These are phyloP conservation scores for Tinospora cordifolia DNA, from an alignment of 164 flowering plant species.

Conservation along the genomic window DNA sequence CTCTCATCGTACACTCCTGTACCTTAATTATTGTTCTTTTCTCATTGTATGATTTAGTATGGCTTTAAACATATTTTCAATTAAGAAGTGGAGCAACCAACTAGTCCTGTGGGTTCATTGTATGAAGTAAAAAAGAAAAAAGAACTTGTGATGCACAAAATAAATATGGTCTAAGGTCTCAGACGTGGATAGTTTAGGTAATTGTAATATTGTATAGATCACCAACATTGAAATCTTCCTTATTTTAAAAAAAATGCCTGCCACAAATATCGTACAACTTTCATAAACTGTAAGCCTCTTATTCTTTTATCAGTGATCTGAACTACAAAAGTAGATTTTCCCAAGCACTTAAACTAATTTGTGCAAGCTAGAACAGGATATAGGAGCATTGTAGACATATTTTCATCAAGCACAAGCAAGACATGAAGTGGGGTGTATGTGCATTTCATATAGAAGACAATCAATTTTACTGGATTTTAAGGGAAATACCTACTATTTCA, in stretches of 20 bases:
- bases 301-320: no score
- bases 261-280: no score
- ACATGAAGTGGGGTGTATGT: not conserved
- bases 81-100: no score
- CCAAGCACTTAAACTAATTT: not conserved
- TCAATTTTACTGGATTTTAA: not conserved
- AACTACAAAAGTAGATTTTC: no score
- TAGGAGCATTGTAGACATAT: not conserved
- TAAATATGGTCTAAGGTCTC: not conserved
- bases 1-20: no score
- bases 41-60: no score
- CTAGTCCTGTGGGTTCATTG: no score
- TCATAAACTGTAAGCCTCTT: no score
- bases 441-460: not conserved
- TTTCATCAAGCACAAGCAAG: not conserved
- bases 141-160: not conserved
- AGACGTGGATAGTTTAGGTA: not conserved
- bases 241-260: not conserved
- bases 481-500: not conserved
- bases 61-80: no score
- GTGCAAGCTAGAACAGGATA: not conserved
- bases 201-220: not conserved
- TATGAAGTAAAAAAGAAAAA: no score
- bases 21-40: no score
- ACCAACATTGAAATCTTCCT: not conserved